Evolutionary conservation across 1,284 basidiomycete genomes (phyloP), one percentile per base, ranked within the genome.

Genomic region (Termitomyces sp.): DNA sequence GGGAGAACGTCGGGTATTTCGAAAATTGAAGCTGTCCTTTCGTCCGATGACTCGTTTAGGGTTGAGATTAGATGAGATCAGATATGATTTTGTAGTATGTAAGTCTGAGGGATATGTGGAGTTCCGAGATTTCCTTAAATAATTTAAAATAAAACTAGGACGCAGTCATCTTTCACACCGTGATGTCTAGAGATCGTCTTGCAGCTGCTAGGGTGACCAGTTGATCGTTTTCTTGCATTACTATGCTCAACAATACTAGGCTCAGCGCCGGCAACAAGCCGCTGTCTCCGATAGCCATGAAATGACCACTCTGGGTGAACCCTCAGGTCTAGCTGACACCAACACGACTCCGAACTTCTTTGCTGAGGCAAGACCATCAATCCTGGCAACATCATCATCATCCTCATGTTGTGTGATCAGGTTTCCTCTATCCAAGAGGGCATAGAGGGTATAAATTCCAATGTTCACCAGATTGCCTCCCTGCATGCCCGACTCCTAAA

Each of bases 401-500:
- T 52, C 57, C 16, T 50, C 38, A 49, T 38, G 38, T 26, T 31
- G 40, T 28, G 28, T 42, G 30, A 18, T 10, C 39, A 84, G 81
- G 73, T 77, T 40, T 60, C 74, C 21, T 70, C 76, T 34, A 77
- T 89, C 37, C 82, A 88, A 69, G 77, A 81, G 48, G 66, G 70
- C 47, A 77, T 89, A n/a, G 64, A 73, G 31, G 69, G 71, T 31
- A 77, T 86, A 59, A 77, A 76, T 57, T 66, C 68, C 40, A 84
- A 85, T 62, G 74, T 90, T 45, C 66, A 70, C 26, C 73, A 75
- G 19, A 81, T 90, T 55, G 68, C 79, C 2, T 76, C 80, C 18
- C 66, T 86, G 47, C 84, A 88, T 56, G 70, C 73, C 5, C 83
- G 80, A 43, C 75, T 79, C 26, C 60, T 89, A 46, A 81, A 79